These are phyloP conservation scores for Diversispora eburnea DNA, from an alignment of 192 early-diverging fungal genomes.

Conservation along the genomic window DNA sequence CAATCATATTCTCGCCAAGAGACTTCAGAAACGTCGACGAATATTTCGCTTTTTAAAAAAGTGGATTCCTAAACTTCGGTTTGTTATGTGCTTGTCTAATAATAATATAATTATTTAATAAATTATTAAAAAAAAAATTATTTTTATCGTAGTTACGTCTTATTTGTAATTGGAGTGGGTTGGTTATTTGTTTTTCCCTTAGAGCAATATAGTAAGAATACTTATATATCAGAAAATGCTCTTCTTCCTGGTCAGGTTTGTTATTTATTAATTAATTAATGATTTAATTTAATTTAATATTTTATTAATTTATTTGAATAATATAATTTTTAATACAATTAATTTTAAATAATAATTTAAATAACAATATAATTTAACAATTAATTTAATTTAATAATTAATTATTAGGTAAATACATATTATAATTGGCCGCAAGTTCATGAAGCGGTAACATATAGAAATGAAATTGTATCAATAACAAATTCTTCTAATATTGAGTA, in stretches of 20 bases:
- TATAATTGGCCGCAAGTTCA: constrained; percentile 44
- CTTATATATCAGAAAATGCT: constrained; percentile 78
- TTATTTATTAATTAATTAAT: not conserved
- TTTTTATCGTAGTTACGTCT: constrained; percentile 6
- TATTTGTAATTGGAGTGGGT: constrained; percentile 54
- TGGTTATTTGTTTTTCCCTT: constrained; percentile 67
- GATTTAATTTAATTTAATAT: not conserved
- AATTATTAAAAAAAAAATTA: not conserved
- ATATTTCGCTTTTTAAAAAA: constrained; percentile 8
- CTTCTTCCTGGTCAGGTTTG: constrained; percentile 67
- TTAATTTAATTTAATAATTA: not conserved
- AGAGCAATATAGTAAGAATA: constrained; percentile 56
- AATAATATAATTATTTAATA: not conserved
- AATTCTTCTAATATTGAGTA: constrained; percentile 22
- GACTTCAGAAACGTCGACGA: constrained; percentile 6
- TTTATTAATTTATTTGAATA: not conserved
- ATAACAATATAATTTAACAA: not conserved
- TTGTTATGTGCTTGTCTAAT: constrained; percentile 1
- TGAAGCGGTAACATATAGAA: constrained; percentile 44
- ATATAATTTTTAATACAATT: not conserved
- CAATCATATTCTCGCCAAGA: too few species aligned
- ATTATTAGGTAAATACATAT: constrained; percentile 48
- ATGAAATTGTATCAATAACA: constrained; percentile 37
- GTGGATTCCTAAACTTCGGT: constrained; percentile 23
- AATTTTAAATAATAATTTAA: not conserved